These are phyloP conservation scores for Falciphora oryzae DNA, from an alignment of 2,329 filamentous ascomycete genomes.

Conservation along the genomic window DNA sequence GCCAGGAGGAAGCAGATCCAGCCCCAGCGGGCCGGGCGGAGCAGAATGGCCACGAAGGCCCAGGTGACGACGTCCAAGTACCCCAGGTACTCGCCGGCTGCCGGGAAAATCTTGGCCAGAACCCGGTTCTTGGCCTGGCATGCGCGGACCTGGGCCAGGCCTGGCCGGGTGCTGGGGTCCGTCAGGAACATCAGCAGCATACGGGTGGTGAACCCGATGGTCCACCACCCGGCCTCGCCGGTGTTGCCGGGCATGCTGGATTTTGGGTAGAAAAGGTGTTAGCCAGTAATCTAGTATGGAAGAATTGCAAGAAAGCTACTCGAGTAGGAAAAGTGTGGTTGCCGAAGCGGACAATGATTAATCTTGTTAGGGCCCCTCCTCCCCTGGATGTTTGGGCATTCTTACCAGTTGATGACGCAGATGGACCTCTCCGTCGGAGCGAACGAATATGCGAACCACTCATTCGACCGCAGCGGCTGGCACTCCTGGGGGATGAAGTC, in stretches of 20 bases:
- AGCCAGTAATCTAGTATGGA: neutral
- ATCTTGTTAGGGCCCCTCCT: no score
- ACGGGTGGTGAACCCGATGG: slow-evolving; percentile 3
- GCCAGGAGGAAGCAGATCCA: slow-evolving; percentile 3
- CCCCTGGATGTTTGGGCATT: no score
- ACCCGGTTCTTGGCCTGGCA: no score
- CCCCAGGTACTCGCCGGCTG: neutral
- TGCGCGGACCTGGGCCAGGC: no score
- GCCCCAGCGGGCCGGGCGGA: slow-evolving; percentile 3
- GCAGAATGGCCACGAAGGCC: neutral
- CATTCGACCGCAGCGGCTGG: neutral
- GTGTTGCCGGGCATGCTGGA: neutral
- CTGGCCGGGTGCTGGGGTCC: no score
- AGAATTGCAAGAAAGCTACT: no score
- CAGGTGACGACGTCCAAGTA: slow-evolving; percentile 4
- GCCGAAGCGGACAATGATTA: no score
- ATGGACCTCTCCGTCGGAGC: neutral
- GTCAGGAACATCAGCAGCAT: slow-evolving; percentile 8
- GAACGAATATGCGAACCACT: slow-evolving; percentile 1
- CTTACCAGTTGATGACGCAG: slow-evolving; percentile 6
- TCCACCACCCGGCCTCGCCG: neutral
- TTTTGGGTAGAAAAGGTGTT: neutral
- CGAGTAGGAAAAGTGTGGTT: no score
- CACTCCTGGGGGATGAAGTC: slow-evolving; percentile 1
- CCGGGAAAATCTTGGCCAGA: neutral